These are phyloP conservation scores for Suillus luteus DNA, from an alignment of 768 basidiomycete species.

Conservation along the genomic window DNA sequence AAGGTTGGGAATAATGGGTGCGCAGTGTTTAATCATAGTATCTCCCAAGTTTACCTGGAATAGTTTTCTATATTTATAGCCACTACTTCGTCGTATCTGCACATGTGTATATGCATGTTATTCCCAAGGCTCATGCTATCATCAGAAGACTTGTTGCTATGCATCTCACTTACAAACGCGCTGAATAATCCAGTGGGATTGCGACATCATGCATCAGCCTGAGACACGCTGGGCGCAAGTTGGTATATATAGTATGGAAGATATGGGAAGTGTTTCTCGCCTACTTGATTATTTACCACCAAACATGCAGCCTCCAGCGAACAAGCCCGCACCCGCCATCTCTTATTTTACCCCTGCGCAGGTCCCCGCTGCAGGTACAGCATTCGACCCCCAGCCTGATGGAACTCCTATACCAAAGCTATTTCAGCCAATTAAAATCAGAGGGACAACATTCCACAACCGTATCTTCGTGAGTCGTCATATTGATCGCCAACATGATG, in stretches of 20 bases:
- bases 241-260: neutral
- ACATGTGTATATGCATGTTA: neutral
- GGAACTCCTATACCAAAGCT: constrained; percentile 43
- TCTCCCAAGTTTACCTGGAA: neutral
- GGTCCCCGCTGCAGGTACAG: constrained; percentile 45
- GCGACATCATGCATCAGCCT: neutral
- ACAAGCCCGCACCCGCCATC: constrained; percentile 42
- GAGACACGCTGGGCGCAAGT: too few relatives aligned
- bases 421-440: constrained; percentile 58
- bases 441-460: constrained; percentile 54
- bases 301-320: constrained; percentile 23
- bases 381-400: constrained; percentile 41
- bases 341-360: constrained; percentile 53
- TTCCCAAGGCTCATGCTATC: neutral
- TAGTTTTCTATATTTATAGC: neutral
- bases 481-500: neutral
- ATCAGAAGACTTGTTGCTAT: neutral
- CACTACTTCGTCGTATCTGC: neutral
- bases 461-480: constrained; percentile 49
- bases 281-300: neutral
- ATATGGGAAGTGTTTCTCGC: neutral
- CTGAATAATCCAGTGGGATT: neutral
- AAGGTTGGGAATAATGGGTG: neutral
- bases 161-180: neutral
- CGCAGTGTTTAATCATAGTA: too few relatives aligned